Evolutionary conservation across 441 rosid species (phyloP).

Genomic region (Erodium chrysanthum): DNA sequence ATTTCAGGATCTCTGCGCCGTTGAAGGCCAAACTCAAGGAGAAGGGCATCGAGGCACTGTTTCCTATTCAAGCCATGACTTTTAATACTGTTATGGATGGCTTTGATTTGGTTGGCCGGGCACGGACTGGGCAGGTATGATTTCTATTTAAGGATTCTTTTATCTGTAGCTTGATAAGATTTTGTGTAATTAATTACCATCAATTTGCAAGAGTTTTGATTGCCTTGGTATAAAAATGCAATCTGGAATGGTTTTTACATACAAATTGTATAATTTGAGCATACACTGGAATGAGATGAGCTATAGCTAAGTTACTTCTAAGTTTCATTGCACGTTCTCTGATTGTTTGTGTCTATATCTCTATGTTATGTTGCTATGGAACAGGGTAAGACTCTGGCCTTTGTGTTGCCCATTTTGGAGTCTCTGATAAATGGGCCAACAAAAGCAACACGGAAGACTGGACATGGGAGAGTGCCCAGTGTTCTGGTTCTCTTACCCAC

Average conservation of each 20-base stretch:
- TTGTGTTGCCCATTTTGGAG: constrained; percentile 87
- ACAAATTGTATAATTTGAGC: no score
- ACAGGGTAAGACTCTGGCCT: constrained; percentile 92
- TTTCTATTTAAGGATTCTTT: neutral
- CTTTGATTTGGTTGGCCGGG: no score
- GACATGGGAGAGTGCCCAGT: constrained; percentile 75
- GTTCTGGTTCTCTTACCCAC: constrained; percentile 89
- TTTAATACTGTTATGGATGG: neutral
- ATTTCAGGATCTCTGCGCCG: constrained; percentile 58
- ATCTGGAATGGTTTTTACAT: neutral
- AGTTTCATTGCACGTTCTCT: neutral
- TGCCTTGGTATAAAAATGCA: neutral
- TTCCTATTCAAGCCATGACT: neutral
- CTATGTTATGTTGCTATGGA: constrained; percentile 14
- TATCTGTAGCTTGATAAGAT: neutral
- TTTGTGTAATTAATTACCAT: neutral
- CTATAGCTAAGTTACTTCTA: neutral
- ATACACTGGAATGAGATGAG: no score
- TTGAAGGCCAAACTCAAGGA: constrained; percentile 53
- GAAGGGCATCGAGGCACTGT: constrained; percentile 42
- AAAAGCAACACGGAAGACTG: constrained; percentile 47
- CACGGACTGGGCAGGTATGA: neutral
- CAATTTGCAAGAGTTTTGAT: neutral
- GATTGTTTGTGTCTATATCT: constrained; percentile 8
- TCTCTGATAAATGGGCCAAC: constrained; percentile 66